Conservation (phyloP, 176 grass and related monocot genomes). For the Luzula sylvatica region DNA sequence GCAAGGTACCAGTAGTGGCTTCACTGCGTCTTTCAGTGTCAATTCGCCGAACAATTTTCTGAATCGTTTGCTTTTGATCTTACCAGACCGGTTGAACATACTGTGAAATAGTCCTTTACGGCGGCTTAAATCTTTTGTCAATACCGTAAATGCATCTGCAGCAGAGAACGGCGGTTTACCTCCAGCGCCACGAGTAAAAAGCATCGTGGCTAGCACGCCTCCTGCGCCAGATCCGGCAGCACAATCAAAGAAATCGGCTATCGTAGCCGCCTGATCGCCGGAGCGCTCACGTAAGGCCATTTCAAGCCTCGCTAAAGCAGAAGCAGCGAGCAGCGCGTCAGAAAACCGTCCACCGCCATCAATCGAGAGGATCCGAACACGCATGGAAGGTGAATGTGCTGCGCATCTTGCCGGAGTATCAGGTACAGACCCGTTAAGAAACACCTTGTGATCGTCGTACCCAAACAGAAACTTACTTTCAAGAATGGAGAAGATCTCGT, state of each 20-base stretch:
- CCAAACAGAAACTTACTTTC: conserved; percentile 96
- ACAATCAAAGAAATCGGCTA: conserved; percentile 84
- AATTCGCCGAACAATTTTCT: conserved; percentile 48
- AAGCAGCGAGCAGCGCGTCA: conserved; percentile 62
- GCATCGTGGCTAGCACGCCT: conserved; percentile 78
- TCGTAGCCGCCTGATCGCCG: conserved; percentile 32
- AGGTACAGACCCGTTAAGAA: conserved; percentile 1
- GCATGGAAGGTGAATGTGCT: background rate
- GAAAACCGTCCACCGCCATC: conserved; percentile 62
- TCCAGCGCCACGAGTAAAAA: conserved; percentile 37
- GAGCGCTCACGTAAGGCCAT: conserved; percentile 45
- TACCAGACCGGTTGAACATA: too few relatives aligned
- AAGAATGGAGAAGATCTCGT: conserved; percentile 95
- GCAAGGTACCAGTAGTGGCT: conserved; percentile 75
- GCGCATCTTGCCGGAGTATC: background rate
- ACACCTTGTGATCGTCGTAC: conserved; percentile 65
- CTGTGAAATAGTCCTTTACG: too few relatives aligned
- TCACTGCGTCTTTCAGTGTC: conserved; percentile 58
- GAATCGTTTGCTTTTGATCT: too few relatives aligned
- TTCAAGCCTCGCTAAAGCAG: conserved; percentile 51
- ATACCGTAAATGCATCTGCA: conserved; percentile 58
- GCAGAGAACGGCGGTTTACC: conserved; percentile 65
- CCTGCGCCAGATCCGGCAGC: conserved; percentile 71
- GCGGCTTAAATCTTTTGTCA: conserved; percentile 28
- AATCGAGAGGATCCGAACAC: conserved; percentile 71